phyloP scores from a whole-genome alignment of 2,329 filamentous ascomycete genomes.

The Sarocladium kiliense region DNA sequence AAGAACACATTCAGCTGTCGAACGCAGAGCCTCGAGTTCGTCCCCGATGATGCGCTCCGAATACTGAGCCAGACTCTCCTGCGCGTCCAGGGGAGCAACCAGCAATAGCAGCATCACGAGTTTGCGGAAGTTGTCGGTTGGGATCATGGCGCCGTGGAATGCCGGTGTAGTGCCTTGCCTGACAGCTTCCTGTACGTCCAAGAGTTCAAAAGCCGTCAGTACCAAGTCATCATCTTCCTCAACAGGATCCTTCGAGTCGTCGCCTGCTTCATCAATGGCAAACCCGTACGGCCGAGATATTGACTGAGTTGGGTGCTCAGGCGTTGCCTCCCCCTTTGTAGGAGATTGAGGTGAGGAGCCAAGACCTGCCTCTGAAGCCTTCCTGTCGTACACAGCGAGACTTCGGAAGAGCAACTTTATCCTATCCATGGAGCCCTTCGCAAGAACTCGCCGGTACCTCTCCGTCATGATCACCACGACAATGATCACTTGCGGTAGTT shows the following conservation, averaged over 20 bases:
- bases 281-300: conserved; percentile 33
- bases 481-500: conserved; percentile 66
- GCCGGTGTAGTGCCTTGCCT: conserved; percentile 44
- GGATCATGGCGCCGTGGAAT: conserved; percentile 63
- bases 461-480: conserved; percentile 69
- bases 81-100: conserved; percentile 57
- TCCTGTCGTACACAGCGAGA: conserved; percentile 65
- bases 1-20: conserved; percentile 59
- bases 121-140: conserved; percentile 66
- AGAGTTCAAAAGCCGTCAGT: conserved; percentile 61
- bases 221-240: conserved; percentile 59
- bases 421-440: conserved; percentile 51
- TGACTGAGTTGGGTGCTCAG: neutral
- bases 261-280: conserved; percentile 38
- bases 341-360: conserved; percentile 6
- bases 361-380: conserved; percentile 30
- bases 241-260: conserved; percentile 35
- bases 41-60: conserved; percentile 49
- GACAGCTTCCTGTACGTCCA: conserved; percentile 60
- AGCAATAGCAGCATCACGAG: conserved; percentile 66
- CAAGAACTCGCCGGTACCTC: conserved; percentile 59
- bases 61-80: conserved; percentile 60
- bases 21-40: conserved; percentile 53
- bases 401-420: conserved; percentile 65
- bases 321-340: conserved; percentile 12